Conservation (phyloP, 495 filamentous ascomycete genomes). For the Aspergillus indologenus region DNA sequence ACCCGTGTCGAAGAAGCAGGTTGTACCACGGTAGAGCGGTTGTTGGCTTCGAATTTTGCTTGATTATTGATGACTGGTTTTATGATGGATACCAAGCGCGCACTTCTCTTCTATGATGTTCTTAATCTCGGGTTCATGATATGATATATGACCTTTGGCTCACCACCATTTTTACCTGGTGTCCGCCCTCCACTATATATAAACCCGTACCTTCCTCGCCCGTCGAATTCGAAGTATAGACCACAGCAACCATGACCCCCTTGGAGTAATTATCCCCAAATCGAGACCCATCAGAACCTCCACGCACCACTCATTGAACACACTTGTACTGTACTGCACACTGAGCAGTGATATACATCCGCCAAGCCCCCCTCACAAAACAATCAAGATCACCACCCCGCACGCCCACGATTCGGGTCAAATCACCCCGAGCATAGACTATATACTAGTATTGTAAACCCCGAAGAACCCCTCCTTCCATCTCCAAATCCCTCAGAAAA, state of each 20-base stretch:
- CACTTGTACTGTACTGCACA: too few relatives aligned
- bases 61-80: not conserved
- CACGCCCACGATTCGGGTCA: not conserved
- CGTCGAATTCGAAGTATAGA: too few relatives aligned
- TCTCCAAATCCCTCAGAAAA: not conserved
- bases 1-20: constrained; percentile 53
- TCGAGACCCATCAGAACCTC: too few relatives aligned
- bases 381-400: not conserved
- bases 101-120: not conserved
- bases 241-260: too few relatives aligned
- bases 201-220: too few relatives aligned
- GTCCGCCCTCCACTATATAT: too few relatives aligned
- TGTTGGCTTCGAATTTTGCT: constrained; percentile 3
- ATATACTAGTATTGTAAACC: too few relatives aligned
- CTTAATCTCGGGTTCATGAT: not conserved
- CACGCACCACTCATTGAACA: too few relatives aligned
- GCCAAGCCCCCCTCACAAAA: not conserved
- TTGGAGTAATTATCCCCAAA: too few relatives aligned
- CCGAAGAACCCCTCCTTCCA: not conserved
- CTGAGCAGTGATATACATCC: not conserved
- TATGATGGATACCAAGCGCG: not conserved
- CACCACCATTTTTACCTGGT: too few relatives aligned
- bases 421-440: not conserved
- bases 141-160: too few relatives aligned
- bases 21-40: constrained; percentile 15